phyloP scores from a whole-genome alignment of 805 yeast genomes.

The Zygosaccharomyces siamensis region DNA sequence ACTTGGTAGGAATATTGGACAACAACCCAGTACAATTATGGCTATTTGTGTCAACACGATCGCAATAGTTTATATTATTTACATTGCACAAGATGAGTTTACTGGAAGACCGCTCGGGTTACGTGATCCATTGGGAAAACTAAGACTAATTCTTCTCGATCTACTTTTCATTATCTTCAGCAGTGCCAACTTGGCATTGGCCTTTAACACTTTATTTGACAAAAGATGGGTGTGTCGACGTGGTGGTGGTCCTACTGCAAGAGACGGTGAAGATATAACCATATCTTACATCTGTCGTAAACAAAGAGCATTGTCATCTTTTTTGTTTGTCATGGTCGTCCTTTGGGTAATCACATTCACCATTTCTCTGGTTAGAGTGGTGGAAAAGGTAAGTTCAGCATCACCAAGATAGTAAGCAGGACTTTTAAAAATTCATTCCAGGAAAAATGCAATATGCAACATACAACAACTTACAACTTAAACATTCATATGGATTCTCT shows the following conservation, averaged over 20 bases:
- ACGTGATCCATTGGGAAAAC: slow-evolving; percentile 76
- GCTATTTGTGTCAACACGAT: slow-evolving; percentile 78
- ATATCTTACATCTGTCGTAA: slow-evolving; percentile 60
- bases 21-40: slow-evolving; percentile 89
- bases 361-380: slow-evolving; percentile 76
- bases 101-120: slow-evolving; percentile 88
- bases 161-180: slow-evolving; percentile 82
- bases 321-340: slow-evolving; percentile 66
- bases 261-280: slow-evolving; percentile 27
- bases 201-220: slow-evolving; percentile 80
- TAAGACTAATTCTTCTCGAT: slow-evolving; percentile 77
- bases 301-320: slow-evolving; percentile 73
- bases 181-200: slow-evolving; percentile 78
- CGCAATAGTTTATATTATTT: slow-evolving; percentile 71
- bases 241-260: slow-evolving; percentile 14
- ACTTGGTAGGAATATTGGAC: slow-evolving; percentile 41
- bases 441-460: too few relatives aligned
- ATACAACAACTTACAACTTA: too few relatives aligned
- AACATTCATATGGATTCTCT: background rate
- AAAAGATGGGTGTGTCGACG: slow-evolving; percentile 70
- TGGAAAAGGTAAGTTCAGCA: slow-evolving; percentile 50
- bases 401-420: slow-evolving; percentile 15
- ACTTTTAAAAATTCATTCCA: background rate
- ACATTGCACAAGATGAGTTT: slow-evolving; percentile 87
- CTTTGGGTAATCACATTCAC: slow-evolving; percentile 86